These are phyloP conservation scores for Jackrogersella multiformis DNA, from an alignment of 495 filamentous ascomycete species.

Conservation along the genomic window DNA sequence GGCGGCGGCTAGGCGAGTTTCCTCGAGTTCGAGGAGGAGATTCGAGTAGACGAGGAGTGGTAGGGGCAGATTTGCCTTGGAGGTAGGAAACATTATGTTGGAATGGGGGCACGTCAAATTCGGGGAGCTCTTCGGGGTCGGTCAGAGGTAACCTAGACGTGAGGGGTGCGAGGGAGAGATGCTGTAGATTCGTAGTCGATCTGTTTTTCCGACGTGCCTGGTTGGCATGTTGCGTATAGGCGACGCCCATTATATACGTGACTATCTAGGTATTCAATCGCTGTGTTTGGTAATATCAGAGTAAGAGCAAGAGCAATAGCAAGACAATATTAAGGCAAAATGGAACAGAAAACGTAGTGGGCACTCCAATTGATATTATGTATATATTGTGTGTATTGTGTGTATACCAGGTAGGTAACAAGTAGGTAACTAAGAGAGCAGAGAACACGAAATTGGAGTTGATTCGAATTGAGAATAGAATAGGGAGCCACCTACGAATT, in stretches of 20 bases:
- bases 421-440: neutral
- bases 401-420: neutral
- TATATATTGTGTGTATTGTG: neutral
- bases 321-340: neutral
- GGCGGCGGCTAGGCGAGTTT: conserved; percentile 49
- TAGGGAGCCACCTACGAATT: conserved; percentile 19
- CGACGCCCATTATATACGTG: conserved; percentile 57
- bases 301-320: neutral
- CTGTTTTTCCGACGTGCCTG: conserved; percentile 57
- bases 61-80: conserved; percentile 63
- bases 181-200: conserved; percentile 58
- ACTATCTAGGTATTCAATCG: neutral
- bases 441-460: neutral
- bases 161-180: conserved; percentile 70
- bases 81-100: conserved; percentile 58
- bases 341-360: neutral
- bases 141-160: conserved; percentile 70
- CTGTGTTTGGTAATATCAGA: conserved; percentile 1
- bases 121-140: conserved; percentile 59
- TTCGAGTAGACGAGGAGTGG: conserved; percentile 66
- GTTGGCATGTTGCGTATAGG: conserved; percentile 62
- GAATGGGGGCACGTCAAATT: conserved; percentile 36
- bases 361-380: conserved; percentile 13
- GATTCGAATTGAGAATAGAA: neutral
- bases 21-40: conserved; percentile 56